phyloP scores from a whole-genome alignment of 164 flowering plant species.

The Umbellularia californica region DNA sequence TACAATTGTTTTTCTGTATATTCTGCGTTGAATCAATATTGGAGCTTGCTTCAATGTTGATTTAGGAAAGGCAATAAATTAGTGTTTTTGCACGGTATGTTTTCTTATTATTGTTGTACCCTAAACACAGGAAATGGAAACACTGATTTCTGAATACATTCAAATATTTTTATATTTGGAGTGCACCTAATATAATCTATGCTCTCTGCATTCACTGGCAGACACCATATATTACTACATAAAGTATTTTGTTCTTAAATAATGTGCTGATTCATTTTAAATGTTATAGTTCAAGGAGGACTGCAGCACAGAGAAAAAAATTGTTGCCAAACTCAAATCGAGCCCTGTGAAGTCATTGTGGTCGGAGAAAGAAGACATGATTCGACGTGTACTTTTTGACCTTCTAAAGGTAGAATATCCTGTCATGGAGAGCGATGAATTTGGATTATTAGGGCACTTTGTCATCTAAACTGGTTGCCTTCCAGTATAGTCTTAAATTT shows the following conservation, averaged over 20 bases:
- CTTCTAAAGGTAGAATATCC: slow-evolving; percentile 54
- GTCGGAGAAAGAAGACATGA: slow-evolving; percentile 53
- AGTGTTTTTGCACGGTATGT: neutral
- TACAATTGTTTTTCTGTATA: neutral
- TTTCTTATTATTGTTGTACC: neutral
- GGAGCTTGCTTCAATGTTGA: neutral
- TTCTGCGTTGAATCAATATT: neutral
- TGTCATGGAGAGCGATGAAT: neutral
- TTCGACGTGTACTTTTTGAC: slow-evolving; percentile 64
- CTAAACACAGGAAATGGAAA: neutral
- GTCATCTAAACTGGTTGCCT: neutral
- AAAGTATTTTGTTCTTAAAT: neutral
- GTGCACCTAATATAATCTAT: neutral
- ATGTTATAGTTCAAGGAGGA: slow-evolving; percentile 78
- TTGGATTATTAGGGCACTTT: neutral
- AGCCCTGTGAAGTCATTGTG: slow-evolving; percentile 42
- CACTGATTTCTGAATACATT: neutral
- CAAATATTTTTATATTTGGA: too few species aligned
- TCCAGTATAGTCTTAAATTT: too few species aligned
- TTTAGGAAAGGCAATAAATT: neutral
- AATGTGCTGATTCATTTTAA: slow-evolving; percentile 4
- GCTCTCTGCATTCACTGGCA: neutral
- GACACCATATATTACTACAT: neutral
- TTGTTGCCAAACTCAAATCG: slow-evolving; percentile 65
- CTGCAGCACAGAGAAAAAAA: slow-evolving; percentile 88